Base-by-base conservation (phyloP, 23 red algal genomes). In the Gracilaria gracilis region DNA sequence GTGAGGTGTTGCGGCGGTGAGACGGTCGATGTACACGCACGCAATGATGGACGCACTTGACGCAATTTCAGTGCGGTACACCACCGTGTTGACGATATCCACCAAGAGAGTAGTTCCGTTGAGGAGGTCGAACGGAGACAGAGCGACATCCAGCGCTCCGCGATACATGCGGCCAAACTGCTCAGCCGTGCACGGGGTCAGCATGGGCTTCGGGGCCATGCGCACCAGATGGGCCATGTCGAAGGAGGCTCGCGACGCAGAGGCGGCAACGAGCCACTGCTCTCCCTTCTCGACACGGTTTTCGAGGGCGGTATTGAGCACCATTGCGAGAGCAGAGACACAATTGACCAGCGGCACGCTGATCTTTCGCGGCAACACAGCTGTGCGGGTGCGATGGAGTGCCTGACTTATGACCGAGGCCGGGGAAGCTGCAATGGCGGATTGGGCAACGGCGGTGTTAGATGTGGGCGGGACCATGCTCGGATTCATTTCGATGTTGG, bases 21-120 rank as follows among this genome's bases (percentile, higher is more conserved):
- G 48, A 54, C 74, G 74, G 29, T 79, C 74, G 12, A 79, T 79
- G 37, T 79, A 79, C 33, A 79, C 74, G 9, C 24, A 27, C 24
- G 74, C 74, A 50, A 79, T 47, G 74, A 79, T 35, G 5, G 37
- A 9, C 34, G 62, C 62, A 67, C 62, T 67, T 33, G 28, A 24
- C 33, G 62, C 27, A 14, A 67, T 17, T 29, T 15, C 33, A 33
- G 62, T 67, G 62, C 32, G 62, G 25, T 36, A 35, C 25, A 67
- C 25, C 27, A 67, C 33, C 6, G 27, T 13, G 62, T 67, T 29
- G 14, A 67, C 62, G 16, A 67, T 36, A 9, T 36, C 62, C 27
- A 14, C 33, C 62, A 67, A 33, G 33, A 35, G 27, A 35, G 62
- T 21, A 1, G 62, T 33, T 1, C 62, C 62, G 28, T 29, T 33